Evolutionary conservation across 495 filamentous ascomycete species (phyloP), one percentile per base, ranked within the genome.

Genomic region (Aspergillus incahuasiensis): DNA sequence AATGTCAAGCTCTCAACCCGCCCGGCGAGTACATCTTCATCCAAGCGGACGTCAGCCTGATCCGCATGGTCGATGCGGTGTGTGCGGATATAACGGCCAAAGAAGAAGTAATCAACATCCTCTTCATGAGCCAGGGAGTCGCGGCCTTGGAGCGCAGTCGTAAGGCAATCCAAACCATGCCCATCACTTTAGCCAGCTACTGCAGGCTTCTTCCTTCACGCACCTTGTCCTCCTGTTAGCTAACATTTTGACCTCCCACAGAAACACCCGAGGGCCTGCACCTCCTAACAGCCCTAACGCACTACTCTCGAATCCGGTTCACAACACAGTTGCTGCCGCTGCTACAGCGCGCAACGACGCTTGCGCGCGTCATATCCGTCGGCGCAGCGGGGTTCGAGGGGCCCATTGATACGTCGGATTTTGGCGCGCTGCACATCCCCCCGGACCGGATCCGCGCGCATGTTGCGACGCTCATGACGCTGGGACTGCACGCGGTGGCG

Each of bases 251-350:
- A n/a, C n/a, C n/a, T n/a, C n/a, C n/a, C n/a, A n/a, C n/a, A 74
- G 80, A 82, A 53, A 85, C 85, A 0, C 21, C 56, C 9, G 86
- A 88, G 64, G 75, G 72, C 18, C 68, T 88, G 7, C 71, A 83
- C 63, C 69, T 68, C 21, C 75, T 74, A 43, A 66, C 77, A 43
- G 63, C 75, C n/a, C 65, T 87, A 6, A 71, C 70, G 25, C 81
- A 82, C 67, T 87, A 86, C 64, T 66, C 78, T 19, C 81, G 85
- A 3, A 73, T 79, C 40, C 79, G 83, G 35, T 85, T 86, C 59
- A 74, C 78, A 24, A 55, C 64, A 34, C 81, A 84, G 59, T 72
- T 88, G 3, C 74, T 88, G 1, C 83, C 85, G 0, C 77, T 78
- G 4, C 56, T 87, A 0, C 69, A 4, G 19, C 21, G 16, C 18